These are phyloP conservation scores for Cordyceps tenuipes DNA, from an alignment of 2,329 filamentous ascomycete genomes.

Conservation along the genomic window DNA sequence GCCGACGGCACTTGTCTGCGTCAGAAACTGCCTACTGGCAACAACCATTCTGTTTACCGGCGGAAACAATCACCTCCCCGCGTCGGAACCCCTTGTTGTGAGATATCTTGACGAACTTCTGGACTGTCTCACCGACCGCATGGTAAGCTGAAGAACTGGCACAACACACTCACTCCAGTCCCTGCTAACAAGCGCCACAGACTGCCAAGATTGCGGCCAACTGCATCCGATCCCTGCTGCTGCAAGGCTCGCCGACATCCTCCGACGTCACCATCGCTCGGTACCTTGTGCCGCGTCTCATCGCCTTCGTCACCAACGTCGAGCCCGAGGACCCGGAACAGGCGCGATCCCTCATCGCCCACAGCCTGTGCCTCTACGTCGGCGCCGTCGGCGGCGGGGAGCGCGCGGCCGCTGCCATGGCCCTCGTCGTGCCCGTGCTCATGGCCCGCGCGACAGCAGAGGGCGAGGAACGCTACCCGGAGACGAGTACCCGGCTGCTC, in stretches of 20 bases:
- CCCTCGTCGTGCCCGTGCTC: constrained; percentile 68
- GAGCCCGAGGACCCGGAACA: constrained; percentile 72
- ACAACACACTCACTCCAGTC: background rate
- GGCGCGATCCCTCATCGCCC: constrained; percentile 60
- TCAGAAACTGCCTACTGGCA: constrained; percentile 86
- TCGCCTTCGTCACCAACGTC: constrained; percentile 64
- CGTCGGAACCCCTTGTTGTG: constrained; percentile 65
- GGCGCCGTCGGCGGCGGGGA: constrained; percentile 32
- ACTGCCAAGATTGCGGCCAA: constrained; percentile 85
- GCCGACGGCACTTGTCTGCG: constrained; percentile 72
- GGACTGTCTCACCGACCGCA: constrained; percentile 72
- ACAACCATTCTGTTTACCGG: constrained; percentile 83
- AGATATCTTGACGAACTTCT: constrained; percentile 73
- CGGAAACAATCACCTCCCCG: constrained; percentile 62
- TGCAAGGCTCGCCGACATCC: constrained; percentile 52
- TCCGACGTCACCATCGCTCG: constrained; percentile 68
- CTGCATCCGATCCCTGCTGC: constrained; percentile 76
- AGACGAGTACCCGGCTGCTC: constrained; percentile 68
- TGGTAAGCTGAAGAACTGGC: constrained; percentile 47
- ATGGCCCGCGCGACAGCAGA: constrained; percentile 63
- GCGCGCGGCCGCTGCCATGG: constrained; percentile 54
- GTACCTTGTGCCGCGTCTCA: constrained; percentile 64
- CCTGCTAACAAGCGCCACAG: constrained; percentile 28
- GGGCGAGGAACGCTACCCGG: constrained; percentile 51
- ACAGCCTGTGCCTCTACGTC: constrained; percentile 68